Evolutionary conservation across 768 basidiomycete genomes (phyloP).

Genomic region (Trametes maxima): DNA sequence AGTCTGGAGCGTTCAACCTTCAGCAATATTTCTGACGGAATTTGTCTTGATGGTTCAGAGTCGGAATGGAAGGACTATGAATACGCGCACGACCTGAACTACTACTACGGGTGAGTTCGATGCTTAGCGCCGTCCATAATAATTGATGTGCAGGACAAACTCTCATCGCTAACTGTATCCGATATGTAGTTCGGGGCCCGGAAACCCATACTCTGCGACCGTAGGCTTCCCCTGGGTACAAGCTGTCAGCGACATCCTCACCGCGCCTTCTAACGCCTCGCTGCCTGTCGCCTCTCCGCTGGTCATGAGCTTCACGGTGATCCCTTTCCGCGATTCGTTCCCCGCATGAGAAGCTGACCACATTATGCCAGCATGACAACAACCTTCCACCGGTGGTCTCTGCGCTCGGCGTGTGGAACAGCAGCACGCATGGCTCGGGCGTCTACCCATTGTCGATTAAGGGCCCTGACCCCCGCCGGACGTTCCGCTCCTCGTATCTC

Average conservation of each 20-base stretch:
- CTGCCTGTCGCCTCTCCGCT: constrained; percentile 41
- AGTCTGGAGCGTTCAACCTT: not conserved
- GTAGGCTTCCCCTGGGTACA: constrained; percentile 45
- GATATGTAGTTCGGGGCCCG: constrained; percentile 43
- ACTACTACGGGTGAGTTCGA: constrained; percentile 45
- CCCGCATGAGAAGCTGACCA: not conserved
- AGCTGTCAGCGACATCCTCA: constrained; percentile 41
- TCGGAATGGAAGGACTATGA: constrained; percentile 48
- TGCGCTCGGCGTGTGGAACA: constrained; percentile 48
- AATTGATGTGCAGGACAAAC: not conserved
- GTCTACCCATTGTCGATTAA: constrained; percentile 43
- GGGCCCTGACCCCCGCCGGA: constrained; percentile 33
- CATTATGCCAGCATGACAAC: constrained; percentile 43
- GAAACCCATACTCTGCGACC: constrained; percentile 44
- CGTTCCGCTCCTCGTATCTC: constrained; percentile 43
- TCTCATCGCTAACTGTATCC: not conserved
- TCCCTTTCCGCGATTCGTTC: not conserved
- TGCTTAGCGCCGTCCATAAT: not conserved
- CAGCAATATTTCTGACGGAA: not conserved
- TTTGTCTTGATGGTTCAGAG: constrained; percentile 25
- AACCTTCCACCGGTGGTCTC: constrained; percentile 45
- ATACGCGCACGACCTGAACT: constrained; percentile 48
- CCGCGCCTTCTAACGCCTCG: constrained; percentile 27
- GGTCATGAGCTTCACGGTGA: constrained; percentile 47
- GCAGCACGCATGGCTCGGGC: constrained; percentile 11